These are phyloP conservation scores for Stephania japonica DNA, from an alignment of 164 flowering plant genomes.

Conservation along the genomic window DNA sequence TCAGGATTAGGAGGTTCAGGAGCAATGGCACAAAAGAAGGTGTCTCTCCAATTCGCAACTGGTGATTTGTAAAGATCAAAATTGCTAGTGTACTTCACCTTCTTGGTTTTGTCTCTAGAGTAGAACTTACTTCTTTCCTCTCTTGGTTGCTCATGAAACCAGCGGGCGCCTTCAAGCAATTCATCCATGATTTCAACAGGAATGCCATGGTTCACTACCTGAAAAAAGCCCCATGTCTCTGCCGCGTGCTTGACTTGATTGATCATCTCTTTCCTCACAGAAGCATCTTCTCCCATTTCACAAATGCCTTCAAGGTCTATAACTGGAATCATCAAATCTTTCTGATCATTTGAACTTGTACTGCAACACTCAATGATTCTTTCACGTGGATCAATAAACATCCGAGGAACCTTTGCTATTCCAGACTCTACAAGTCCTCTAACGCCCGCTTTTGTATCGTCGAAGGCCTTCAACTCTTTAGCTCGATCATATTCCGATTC, in stretches of 20 bases:
- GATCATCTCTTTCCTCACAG: not conserved
- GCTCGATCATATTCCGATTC: constrained; percentile 3
- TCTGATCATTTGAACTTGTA: not conserved
- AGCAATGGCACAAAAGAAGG: not conserved
- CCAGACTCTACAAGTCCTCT: constrained; percentile 29
- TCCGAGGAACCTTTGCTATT: not conserved
- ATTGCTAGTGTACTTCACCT: not conserved
- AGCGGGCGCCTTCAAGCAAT: constrained; percentile 8
- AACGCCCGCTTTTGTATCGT: constrained; percentile 28
- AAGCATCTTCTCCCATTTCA: not conserved
- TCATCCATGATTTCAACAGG: constrained; percentile 9
- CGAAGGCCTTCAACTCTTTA: constrained; percentile 23
- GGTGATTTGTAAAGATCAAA: too few species aligned
- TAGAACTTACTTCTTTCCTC: constrained; percentile 11
- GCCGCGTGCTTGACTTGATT: constrained; percentile 5
- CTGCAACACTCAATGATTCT: too few species aligned
- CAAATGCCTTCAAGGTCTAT: constrained; percentile 14
- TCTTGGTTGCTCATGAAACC: constrained; percentile 16
- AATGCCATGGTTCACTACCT: constrained; percentile 21
- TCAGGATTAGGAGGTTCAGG: constrained; percentile 15
- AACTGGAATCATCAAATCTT: constrained; percentile 7
- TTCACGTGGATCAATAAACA: not conserved
- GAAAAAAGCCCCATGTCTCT: constrained; percentile 18
- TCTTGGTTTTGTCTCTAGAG: not conserved
- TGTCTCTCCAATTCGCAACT: not conserved